These are phyloP conservation scores for Pleurotus giganteus DNA, from an alignment of 768 basidiomycete genomes.

Conservation along the genomic window DNA sequence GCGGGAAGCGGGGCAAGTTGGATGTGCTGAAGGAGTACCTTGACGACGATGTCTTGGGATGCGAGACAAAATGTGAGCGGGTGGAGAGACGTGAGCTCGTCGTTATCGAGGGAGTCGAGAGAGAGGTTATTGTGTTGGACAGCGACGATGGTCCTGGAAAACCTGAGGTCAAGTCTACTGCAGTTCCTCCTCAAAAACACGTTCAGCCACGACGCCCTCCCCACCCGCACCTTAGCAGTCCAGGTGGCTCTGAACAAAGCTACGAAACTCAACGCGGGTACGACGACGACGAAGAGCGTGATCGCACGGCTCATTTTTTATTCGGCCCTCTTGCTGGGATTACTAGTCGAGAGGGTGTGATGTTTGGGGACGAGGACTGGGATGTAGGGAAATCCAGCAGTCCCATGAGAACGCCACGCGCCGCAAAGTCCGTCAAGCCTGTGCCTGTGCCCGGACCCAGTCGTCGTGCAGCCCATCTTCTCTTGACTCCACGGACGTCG, in stretches of 20 bases:
- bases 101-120: background rate
- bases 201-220: too few species aligned
- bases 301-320: conserved; percentile 52
- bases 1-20: conserved; percentile 39
- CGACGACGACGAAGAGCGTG: conserved; percentile 47
- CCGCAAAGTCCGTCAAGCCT: background rate
- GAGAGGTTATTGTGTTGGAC: background rate
- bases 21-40: conserved; percentile 44
- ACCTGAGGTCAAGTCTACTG: too few species aligned
- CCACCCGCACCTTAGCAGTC: too few species aligned
- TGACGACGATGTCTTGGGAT: conserved; percentile 20
- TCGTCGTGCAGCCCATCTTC: too few species aligned
- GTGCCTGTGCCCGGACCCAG: background rate
- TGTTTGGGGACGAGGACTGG: too few species aligned
- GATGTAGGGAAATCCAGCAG: too few species aligned
- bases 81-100: background rate
- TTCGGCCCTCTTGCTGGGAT: conserved; percentile 45
- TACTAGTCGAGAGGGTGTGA: too few species aligned
- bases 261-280: background rate
- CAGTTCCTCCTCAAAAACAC: too few species aligned
- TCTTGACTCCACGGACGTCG: background rate
- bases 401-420: too few species aligned
- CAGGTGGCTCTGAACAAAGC: too few species aligned
- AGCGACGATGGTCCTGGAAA: background rate
- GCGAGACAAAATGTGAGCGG: conserved; percentile 31